These are phyloP conservation scores for Delitschia confertaspora DNA, from an alignment of 495 filamentous ascomycete genomes.

Conservation along the genomic window DNA sequence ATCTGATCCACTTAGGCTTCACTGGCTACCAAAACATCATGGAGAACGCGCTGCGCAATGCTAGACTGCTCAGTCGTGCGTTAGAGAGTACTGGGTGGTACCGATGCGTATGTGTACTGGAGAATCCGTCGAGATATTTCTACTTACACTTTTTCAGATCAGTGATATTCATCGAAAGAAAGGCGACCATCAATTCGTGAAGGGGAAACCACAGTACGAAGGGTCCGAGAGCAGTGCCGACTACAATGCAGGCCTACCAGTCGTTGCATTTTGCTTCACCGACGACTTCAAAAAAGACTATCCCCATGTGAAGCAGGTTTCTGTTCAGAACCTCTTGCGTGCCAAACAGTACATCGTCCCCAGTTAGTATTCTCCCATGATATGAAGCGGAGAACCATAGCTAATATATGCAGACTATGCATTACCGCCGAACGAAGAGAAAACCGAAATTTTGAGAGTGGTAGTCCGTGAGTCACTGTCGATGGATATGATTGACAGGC, in stretches of 20 bases:
- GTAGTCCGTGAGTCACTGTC: conserved; percentile 63
- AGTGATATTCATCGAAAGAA: conserved; percentile 60
- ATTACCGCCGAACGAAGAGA: conserved; percentile 53
- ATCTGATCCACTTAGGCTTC: conserved; percentile 65
- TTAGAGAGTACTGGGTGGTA: conserved; percentile 65
- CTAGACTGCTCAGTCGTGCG: conserved; percentile 56
- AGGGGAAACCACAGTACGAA: conserved; percentile 35
- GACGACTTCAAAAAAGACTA: conserved; percentile 54
- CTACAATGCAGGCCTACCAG: conserved; percentile 61
- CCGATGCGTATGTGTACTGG: conserved; percentile 39
- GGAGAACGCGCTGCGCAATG: conserved; percentile 63
- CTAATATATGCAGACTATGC: conserved; percentile 47
- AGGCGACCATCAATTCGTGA: conserved; percentile 32
- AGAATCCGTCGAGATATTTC: no score
- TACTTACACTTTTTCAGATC: conserved; percentile 24
- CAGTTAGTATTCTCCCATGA: conserved; percentile 36
- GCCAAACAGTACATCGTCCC: conserved; percentile 69
- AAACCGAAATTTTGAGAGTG: conserved; percentile 60
- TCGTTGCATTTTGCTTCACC: conserved; percentile 59
- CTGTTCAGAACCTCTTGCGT: conserved; percentile 55
- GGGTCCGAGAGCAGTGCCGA: conserved; percentile 47
- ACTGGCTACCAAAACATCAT: conserved; percentile 57
- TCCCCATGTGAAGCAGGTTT: conserved; percentile 58
- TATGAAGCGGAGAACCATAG: conserved; percentile 4
- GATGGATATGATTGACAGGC: conserved; percentile 55